phyloP scores from a whole-genome alignment of 768 basidiomycete species.

The Amanita rimosa region DNA sequence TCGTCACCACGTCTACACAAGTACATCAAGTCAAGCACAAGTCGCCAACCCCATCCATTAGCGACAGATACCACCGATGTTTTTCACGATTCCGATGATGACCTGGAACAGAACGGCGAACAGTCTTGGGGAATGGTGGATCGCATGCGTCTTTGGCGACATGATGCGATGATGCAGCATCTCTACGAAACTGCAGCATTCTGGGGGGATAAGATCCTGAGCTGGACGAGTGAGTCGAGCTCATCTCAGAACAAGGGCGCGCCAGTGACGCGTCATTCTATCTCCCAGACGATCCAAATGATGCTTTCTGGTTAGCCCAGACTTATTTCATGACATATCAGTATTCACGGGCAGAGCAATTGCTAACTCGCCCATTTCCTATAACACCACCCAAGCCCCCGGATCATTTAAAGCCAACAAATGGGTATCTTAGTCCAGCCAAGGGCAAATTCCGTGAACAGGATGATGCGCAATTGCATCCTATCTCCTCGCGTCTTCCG shows the following conservation, averaged over 20 bases:
- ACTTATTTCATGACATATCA: slow-evolving; percentile 94
- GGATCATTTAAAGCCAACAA: slow-evolving; percentile 22
- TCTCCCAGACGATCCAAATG: slow-evolving; percentile 78
- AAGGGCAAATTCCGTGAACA: slow-evolving; percentile 61
- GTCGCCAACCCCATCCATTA: slow-evolving; percentile 51
- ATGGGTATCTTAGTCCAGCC: slow-evolving; percentile 27
- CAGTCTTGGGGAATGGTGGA: slow-evolving; percentile 85
- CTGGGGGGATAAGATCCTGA: slow-evolving; percentile 97
- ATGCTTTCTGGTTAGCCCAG: slow-evolving; percentile 99
- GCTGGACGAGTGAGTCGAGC: slow-evolving; percentile 78
- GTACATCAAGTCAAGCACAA: slow-evolving; percentile 39
- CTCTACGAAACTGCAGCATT: slow-evolving; percentile 94
- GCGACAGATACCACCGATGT: slow-evolving; percentile 71
- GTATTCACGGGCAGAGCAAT: slow-evolving; percentile 86
- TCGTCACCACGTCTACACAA: slow-evolving; percentile 54
- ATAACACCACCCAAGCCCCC: slow-evolving; percentile 32
- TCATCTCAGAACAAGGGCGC: slow-evolving; percentile 3
- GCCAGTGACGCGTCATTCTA: slow-evolving; percentile 5
- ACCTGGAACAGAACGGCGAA: slow-evolving; percentile 44
- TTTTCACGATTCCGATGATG: slow-evolving; percentile 57
- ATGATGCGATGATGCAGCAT: slow-evolving; percentile 98
- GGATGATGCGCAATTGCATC: slow-evolving; percentile 21
- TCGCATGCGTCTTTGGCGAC: slow-evolving; percentile 92
- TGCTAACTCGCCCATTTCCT: slow-evolving; percentile 82
- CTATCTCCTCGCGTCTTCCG: slow-evolving; percentile 44